Conservation (phyloP, 371 early-diverging fungal genomes). For the Zychaea mexicana region DNA sequence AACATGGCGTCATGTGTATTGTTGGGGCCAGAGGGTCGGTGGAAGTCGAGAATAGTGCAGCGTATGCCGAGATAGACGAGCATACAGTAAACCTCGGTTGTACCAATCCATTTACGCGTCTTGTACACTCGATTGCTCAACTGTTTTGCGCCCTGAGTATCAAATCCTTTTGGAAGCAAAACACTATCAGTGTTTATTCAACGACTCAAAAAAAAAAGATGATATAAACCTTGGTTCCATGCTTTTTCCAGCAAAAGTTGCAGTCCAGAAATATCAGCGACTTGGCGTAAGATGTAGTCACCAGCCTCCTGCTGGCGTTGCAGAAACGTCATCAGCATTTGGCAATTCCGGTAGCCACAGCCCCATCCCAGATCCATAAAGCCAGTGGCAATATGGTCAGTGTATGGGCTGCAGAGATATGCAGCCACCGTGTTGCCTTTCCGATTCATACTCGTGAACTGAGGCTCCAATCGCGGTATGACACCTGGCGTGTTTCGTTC, state of each 20-base stretch:
- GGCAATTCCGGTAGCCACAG: constrained; percentile 79
- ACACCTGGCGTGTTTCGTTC: constrained; percentile 27
- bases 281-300: constrained; percentile 30
- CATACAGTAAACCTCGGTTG: constrained; percentile 72
- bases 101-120: constrained; percentile 81
- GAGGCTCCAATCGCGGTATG: constrained; percentile 44
- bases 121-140: constrained; percentile 57
- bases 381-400: constrained; percentile 49
- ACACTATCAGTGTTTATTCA: too few species aligned
- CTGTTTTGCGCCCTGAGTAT: constrained; percentile 68
- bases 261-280: constrained; percentile 54
- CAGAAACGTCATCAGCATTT: constrained; percentile 68
- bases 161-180: constrained; percentile 65
- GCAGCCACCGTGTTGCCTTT: constrained; percentile 34
- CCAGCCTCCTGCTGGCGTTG: constrained; percentile 32
- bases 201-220: too few species aligned
- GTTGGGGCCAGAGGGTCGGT: constrained; percentile 61
- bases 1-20: constrained; percentile 60
- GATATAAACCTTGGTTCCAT: constrained; percentile 72
- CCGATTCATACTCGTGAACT: constrained; percentile 27
- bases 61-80: constrained; percentile 65
- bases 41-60: constrained; percentile 69
- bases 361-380: constrained; percentile 71
- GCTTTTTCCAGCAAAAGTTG: constrained; percentile 70
- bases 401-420: constrained; percentile 46